Conservation (phyloP, 2,329 filamentous ascomycete species). For the Lasiodiplodia citricola region DNA sequence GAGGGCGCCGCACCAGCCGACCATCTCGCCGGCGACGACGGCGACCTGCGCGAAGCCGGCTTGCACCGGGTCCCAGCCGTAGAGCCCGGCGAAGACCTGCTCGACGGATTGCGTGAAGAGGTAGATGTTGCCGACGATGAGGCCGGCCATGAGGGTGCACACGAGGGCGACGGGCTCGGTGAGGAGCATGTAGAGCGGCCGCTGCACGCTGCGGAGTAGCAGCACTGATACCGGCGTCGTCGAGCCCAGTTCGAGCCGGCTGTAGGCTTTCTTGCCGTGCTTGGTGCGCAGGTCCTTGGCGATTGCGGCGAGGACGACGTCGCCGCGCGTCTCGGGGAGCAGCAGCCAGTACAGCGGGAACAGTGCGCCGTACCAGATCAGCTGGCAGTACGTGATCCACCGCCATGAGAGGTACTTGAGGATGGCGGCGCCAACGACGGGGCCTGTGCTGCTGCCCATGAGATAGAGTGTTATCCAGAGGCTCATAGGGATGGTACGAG, state of each 20-base stretch:
- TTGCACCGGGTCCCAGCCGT: conserved; percentile 47
- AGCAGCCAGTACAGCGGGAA: conserved; percentile 47
- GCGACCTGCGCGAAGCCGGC: conserved; percentile 55
- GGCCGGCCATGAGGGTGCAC: conserved; percentile 58
- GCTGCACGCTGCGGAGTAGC: conserved; percentile 36
- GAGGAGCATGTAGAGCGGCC: conserved; percentile 48
- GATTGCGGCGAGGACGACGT: conserved; percentile 50
- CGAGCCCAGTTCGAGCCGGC: conserved; percentile 40
- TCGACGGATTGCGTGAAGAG: conserved; percentile 57
- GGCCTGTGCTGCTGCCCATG: conserved; percentile 42
- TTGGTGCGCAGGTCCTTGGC: conserved; percentile 40
- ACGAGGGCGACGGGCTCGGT: conserved; percentile 58
- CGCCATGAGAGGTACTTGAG: conserved; percentile 40
- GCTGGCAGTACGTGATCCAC: conserved; percentile 49
- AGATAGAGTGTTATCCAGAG: conserved; percentile 45
- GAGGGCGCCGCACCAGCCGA: conserved; percentile 48
- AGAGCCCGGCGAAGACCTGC: conserved; percentile 48
- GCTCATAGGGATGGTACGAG: conserved; percentile 41
- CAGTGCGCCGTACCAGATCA: conserved; percentile 48
- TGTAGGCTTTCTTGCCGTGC: conserved; percentile 33
- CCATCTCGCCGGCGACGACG: conserved; percentile 52
- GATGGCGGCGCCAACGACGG: conserved; percentile 43
- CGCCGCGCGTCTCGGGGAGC: conserved; percentile 54
- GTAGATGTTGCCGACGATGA: conserved; percentile 54
- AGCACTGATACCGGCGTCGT: conserved; percentile 38